Conservation (phyloP, 1,284 basidiomycete species). For the Lignosus rhinocerotis region DNA sequence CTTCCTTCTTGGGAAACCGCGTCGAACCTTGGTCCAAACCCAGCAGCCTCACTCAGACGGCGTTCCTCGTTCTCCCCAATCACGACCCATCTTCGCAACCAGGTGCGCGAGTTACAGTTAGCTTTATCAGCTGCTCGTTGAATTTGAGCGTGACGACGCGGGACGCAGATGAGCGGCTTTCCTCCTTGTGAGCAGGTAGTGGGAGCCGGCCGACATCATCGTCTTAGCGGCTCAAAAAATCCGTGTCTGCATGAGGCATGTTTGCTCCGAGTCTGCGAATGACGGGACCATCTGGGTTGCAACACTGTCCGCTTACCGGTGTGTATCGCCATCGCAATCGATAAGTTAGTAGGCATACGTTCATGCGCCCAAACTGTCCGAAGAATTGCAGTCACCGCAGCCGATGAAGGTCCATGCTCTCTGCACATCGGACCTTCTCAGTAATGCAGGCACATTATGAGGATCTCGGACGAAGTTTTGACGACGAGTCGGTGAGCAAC, state of each 20-base stretch:
- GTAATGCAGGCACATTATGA: neutral
- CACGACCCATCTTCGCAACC: neutral
- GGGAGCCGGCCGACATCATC: constrained; percentile 13
- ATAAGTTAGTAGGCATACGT: constrained; percentile 12
- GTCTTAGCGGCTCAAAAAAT: constrained; percentile 11
- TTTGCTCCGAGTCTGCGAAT: constrained; percentile 7
- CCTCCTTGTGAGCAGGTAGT: constrained; percentile 10
- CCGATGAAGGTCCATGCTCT: constrained; percentile 6
- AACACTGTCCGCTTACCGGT: constrained; percentile 3
- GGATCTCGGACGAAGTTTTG: neutral
- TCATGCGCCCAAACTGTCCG: constrained; percentile 6
- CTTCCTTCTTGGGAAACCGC: constrained; percentile 16
- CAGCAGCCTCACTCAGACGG: neutral
- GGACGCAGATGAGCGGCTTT: constrained; percentile 12
- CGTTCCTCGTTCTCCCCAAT: neutral
- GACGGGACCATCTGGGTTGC: constrained; percentile 1
- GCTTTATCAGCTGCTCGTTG: constrained; percentile 7
- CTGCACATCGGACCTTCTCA: neutral
- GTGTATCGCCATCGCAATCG: constrained; percentile 17
- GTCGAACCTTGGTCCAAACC: constrained; percentile 1
- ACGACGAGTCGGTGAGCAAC: constrained; percentile 5
- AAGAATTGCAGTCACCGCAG: constrained; percentile 5
- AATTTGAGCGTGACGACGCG: constrained; percentile 6
- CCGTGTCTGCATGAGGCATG: constrained; percentile 18
- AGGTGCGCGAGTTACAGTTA: neutral